Evolutionary conservation across 108 stramenopile species (phyloP).

Genomic region (Fistulifera pelliculosa): DNA sequence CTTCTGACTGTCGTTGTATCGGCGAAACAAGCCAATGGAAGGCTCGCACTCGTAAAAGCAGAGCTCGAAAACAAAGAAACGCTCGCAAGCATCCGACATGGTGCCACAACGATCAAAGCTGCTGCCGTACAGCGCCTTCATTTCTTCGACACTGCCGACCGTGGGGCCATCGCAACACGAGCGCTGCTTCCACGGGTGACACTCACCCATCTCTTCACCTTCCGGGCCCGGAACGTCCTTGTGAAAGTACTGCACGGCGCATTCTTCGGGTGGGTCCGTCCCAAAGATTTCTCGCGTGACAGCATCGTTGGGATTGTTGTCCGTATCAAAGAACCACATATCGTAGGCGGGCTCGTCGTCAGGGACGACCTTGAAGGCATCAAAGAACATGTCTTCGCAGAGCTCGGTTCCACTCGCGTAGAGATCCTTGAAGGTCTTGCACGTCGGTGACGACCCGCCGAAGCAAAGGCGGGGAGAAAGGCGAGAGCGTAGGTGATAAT

Average conservation of each 20-base stretch:
- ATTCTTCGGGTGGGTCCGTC: not conserved
- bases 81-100: too few species aligned
- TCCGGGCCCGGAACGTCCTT: conserved; percentile 8
- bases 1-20: conserved; percentile 3
- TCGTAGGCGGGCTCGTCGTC: conserved; percentile 3
- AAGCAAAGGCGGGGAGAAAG: too few species aligned
- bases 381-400: conserved; percentile 8
- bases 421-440: conserved; percentile 4
- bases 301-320: conserved; percentile 10
- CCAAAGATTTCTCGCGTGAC: conserved; percentile 1
- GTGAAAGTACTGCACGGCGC: conserved; percentile 9
- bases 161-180: not conserved
- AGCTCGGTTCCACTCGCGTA: conserved; percentile 10
- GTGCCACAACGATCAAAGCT: too few species aligned
- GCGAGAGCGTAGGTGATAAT: too few species aligned
- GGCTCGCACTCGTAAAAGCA: not conserved
- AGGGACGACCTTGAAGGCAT: conserved; percentile 6
- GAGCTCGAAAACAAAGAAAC: too few species aligned
- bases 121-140: not conserved
- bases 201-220: conserved; percentile 8
- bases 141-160: not conserved
- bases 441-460: not conserved
- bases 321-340: conserved; percentile 13
- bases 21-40: not conserved
- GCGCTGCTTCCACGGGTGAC: conserved; percentile 6